A percentile compares a stretch with the other conserved stretches of the same genome.
Conservation (phyloP, 78 protist genomes). For the Chrysochromulina parva region DNA sequence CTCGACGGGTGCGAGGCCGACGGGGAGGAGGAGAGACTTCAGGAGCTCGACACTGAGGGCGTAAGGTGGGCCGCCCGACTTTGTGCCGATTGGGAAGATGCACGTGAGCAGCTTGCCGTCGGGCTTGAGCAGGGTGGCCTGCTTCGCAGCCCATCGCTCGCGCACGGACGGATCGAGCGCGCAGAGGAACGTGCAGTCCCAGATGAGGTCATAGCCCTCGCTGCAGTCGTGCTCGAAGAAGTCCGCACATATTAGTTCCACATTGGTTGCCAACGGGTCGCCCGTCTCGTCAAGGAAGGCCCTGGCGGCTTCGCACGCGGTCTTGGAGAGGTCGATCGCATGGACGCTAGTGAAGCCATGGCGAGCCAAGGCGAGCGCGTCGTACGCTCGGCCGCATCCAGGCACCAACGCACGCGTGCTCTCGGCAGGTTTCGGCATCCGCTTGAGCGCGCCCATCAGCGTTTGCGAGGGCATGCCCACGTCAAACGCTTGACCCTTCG, state of each 20-base stretch:
- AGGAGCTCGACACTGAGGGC: not conserved
- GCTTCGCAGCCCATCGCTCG: not conserved
- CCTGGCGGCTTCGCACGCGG: not conserved
- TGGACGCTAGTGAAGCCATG: not conserved
- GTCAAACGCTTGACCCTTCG: too few species aligned
- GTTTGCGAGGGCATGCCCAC: too few species aligned
- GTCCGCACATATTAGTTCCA: not conserved
- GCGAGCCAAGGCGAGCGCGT: not conserved
- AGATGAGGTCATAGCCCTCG: not conserved
- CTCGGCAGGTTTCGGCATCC: not conserved
- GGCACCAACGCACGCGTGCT: not conserved
- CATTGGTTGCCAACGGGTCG: not conserved
- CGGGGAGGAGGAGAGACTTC: too few species aligned
- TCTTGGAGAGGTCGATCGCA: not conserved
- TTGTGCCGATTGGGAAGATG: not conserved
- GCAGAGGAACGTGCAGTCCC: constrained; percentile 27
- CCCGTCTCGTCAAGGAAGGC: not conserved
- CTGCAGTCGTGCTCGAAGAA: not conserved
- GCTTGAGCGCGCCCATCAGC: too few species aligned
- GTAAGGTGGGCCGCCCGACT: not conserved
- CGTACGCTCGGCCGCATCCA: not conserved
- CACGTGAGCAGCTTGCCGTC: not conserved
- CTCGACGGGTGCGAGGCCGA: too few species aligned
- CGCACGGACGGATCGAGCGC: not conserved
- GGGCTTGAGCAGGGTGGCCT: not conserved